Conservation (phyloP, 495 filamentous ascomycete genomes). For the Venustampulla echinocandica region DNA sequence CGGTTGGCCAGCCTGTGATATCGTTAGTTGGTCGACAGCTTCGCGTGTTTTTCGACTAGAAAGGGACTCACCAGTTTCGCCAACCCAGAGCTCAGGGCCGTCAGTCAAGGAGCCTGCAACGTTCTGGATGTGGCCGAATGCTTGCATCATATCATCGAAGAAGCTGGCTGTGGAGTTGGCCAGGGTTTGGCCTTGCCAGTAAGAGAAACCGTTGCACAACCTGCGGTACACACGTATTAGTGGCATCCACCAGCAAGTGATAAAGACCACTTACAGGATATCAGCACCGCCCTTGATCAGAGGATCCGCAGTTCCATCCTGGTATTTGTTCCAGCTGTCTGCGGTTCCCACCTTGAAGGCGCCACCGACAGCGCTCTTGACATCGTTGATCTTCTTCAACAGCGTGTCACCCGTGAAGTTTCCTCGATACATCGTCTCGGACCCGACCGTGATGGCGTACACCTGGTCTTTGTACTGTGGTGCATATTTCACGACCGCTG, state of each 20-base stretch:
- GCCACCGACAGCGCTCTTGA: conserved; percentile 43
- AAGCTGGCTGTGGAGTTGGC: conserved; percentile 58
- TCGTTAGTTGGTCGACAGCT: background rate
- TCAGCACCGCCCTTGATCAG: conserved; percentile 52
- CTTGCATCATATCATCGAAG: conserved; percentile 66
- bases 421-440: conserved; percentile 66
- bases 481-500: conserved; percentile 43
- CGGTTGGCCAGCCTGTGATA: conserved; percentile 36
- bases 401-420: conserved; percentile 59
- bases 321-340: conserved; percentile 76
- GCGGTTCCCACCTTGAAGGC: conserved; percentile 63
- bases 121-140: conserved; percentile 58
- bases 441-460: conserved; percentile 71
- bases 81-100: conserved; percentile 60
- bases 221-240: background rate
- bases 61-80: conserved; percentile 47
- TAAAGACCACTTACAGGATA: conserved; percentile 36
- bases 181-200: conserved; percentile 66
- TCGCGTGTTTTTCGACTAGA: background rate
- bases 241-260: background rate
- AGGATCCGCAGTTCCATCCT: conserved; percentile 63
- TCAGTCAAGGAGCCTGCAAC: conserved; percentile 41
- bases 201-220: conserved; percentile 73
- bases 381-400: conserved; percentile 51
- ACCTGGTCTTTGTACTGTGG: conserved; percentile 46